Evolutionary conservation across 805 yeast species (phyloP).

Genomic region (Blastobotrys mokoenaii): DNA sequence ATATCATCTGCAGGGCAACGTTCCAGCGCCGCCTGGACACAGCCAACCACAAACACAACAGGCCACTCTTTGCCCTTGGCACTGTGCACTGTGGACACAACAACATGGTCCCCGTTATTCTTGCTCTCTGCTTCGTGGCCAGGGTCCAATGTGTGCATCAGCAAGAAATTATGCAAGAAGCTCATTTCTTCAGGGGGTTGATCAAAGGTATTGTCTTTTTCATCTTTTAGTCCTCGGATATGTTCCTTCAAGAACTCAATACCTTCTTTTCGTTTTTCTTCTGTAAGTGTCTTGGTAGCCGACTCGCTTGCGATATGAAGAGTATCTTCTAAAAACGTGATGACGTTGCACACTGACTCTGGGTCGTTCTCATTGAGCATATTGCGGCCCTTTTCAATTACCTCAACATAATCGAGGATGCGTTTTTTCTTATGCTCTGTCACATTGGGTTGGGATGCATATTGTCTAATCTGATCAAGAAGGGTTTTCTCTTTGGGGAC

Average conservation of each 20-base stretch:
- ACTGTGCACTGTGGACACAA: conserved; percentile 79
- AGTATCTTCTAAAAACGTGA: conserved; percentile 2
- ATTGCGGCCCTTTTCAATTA: conserved; percentile 6
- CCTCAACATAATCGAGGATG: conserved; percentile 1
- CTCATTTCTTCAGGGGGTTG: not conserved
- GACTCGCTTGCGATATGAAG: conserved; percentile 5
- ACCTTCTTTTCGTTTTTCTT: not conserved
- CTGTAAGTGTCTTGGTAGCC: not conserved
- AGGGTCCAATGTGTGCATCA: conserved; percentile 16
- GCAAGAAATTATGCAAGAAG: conserved; percentile 13
- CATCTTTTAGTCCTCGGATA: too few relatives aligned
- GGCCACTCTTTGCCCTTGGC: conserved; percentile 97
- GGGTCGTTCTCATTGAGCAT: not conserved
- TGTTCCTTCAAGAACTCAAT: not conserved
- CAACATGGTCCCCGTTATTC: conserved; percentile 24
- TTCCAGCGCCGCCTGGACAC: conserved; percentile 8
- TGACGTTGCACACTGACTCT: not conserved
- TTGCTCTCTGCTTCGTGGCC: conserved; percentile 1
- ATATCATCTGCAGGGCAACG: conserved; percentile 19
- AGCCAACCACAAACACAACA: conserved; percentile 71
- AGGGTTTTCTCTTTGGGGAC: not conserved
- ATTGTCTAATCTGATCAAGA: conserved; percentile 5
- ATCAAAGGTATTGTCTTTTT: not conserved
- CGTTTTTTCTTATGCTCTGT: not conserved
- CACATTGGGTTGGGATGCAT: not conserved